Percentiles rank a stretch among this genome's conserved stretches.
phyloP scores from a whole-genome alignment of 1,284 basidiomycete species.

The Ganoderma boninense region DNA sequence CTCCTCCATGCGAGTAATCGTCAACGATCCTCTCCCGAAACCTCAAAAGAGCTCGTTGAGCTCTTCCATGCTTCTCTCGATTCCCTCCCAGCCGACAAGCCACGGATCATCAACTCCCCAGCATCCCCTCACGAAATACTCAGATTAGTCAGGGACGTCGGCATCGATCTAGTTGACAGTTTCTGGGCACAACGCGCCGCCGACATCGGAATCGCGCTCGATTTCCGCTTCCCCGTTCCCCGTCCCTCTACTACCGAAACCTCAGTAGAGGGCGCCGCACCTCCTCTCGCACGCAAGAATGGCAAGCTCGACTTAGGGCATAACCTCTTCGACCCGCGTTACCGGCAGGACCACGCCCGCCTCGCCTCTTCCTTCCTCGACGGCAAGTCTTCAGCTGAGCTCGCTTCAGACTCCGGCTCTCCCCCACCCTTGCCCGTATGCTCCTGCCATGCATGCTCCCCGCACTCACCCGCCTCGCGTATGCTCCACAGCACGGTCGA shows the following conservation, averaged over 20 bases:
- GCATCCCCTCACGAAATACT: constrained; percentile 80
- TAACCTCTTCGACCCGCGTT: constrained; percentile 69
- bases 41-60: constrained; percentile 19
- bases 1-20: constrained; percentile 22
- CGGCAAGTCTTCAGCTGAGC: constrained; percentile 27
- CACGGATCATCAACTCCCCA: constrained; percentile 65
- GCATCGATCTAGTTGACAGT: constrained; percentile 79
- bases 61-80: constrained; percentile 67
- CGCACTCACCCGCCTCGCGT: constrained; percentile 47
- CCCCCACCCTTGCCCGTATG: constrained; percentile 47
- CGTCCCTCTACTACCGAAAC: neutral
- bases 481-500: constrained; percentile 63
- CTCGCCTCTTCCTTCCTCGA: constrained; percentile 54
- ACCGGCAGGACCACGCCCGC: constrained; percentile 66
- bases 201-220: constrained; percentile 74
- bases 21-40: constrained; percentile 25
- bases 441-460: constrained; percentile 70
- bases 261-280: constrained; percentile 10
- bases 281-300: constrained; percentile 23
- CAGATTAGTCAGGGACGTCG: constrained; percentile 64
- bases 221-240: constrained; percentile 76
- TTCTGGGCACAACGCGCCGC: constrained; percentile 74
- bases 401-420: neutral
- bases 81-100: constrained; percentile 60
- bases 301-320: constrained; percentile 64